These are phyloP conservation scores for Wickerhamomyces subpelliculosus DNA, from an alignment of 805 yeast species.

Conservation along the genomic window DNA sequence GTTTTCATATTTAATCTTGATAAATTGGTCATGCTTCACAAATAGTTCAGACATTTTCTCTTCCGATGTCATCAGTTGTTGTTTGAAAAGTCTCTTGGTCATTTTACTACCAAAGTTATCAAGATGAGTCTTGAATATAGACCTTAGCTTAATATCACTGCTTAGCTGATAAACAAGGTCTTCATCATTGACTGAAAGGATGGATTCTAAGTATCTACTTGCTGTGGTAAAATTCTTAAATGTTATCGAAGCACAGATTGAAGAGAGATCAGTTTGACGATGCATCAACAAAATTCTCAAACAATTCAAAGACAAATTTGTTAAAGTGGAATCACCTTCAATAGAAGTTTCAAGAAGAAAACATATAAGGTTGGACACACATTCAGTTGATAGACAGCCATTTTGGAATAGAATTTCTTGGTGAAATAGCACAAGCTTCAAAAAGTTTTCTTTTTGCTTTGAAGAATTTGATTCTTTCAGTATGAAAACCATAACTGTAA, in stretches of 20 bases:
- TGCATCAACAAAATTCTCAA: slow-evolving; percentile 27
- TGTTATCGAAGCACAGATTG: slow-evolving; percentile 21
- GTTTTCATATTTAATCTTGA: slow-evolving; percentile 19
- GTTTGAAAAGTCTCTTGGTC: slow-evolving; percentile 15
- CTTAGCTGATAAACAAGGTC: slow-evolving; percentile 15
- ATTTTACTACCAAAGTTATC: slow-evolving; percentile 18
- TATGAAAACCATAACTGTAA: slow-evolving; percentile 10
- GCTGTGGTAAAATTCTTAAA: slow-evolving; percentile 15
- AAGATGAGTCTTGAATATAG: slow-evolving; percentile 15
- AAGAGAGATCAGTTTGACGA: slow-evolving; percentile 21
- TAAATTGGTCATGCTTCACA: slow-evolving; percentile 10
- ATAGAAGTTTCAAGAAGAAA: slow-evolving; percentile 16
- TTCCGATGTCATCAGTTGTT: slow-evolving; percentile 9
- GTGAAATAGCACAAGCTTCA: slow-evolving; percentile 23
- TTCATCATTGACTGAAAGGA: slow-evolving; percentile 22
- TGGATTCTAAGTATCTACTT: slow-evolving; percentile 16
- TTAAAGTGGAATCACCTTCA: slow-evolving; percentile 5
- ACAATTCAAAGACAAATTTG: slow-evolving; percentile 22
- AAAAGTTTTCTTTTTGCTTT: slow-evolving; percentile 22
- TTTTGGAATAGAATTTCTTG: slow-evolving; percentile 23
- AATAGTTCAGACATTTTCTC: slow-evolving; percentile 8
- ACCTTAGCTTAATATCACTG: slow-evolving; percentile 11
- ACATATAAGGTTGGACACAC: slow-evolving; percentile 27
- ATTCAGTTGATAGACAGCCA: slow-evolving; percentile 28
- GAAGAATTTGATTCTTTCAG: slow-evolving; percentile 12